These are phyloP conservation scores for Pyrenochaeta sp. DNA, from an alignment of 2,329 filamentous ascomycete genomes.

Conservation along the genomic window DNA sequence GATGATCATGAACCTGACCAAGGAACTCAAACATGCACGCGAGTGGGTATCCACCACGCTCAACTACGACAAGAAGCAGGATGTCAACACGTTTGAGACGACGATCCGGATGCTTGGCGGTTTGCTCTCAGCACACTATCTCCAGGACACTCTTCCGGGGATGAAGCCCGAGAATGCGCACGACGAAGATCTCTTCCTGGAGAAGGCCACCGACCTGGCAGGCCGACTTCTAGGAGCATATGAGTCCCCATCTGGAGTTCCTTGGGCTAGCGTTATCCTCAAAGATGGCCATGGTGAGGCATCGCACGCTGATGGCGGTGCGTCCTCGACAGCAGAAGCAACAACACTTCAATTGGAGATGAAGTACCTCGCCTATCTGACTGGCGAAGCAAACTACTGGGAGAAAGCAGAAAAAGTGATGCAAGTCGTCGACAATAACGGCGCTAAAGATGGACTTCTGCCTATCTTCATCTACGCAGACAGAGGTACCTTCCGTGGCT, in stretches of 20 bases:
- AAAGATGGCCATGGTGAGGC: conserved; percentile 76
- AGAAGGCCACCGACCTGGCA: conserved; percentile 92
- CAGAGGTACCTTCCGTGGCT: conserved; percentile 78
- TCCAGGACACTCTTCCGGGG: conserved; percentile 83
- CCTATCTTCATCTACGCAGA: conserved; percentile 90
- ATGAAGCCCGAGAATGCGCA: conserved; percentile 75
- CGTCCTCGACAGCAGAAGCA: conserved; percentile 92
- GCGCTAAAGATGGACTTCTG: conserved; percentile 79
- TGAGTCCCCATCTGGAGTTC: conserved; percentile 84
- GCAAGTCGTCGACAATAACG: conserved; percentile 85
- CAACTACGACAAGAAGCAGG: conserved; percentile 89
- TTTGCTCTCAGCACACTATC: conserved; percentile 89
- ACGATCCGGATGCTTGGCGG: conserved; percentile 98
- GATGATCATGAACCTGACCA: conserved; percentile 97
- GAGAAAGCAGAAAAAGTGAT: conserved; percentile 90
- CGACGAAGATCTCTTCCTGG: conserved; percentile 91
- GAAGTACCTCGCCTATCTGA: conserved; percentile 95
- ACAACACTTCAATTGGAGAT: conserved; percentile 93
- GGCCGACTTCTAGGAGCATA: conserved; percentile 88
- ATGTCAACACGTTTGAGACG: conserved; percentile 97
- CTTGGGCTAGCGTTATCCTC: conserved; percentile 89
- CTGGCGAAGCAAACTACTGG: conserved; percentile 92
- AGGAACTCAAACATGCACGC: conserved; percentile 80
- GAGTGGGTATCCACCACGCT: conserved; percentile 86
- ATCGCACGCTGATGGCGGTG: conserved; percentile 84